phyloP scores from a whole-genome alignment of 805 yeast species.

The Wickerhamiella slavikovae region DNA sequence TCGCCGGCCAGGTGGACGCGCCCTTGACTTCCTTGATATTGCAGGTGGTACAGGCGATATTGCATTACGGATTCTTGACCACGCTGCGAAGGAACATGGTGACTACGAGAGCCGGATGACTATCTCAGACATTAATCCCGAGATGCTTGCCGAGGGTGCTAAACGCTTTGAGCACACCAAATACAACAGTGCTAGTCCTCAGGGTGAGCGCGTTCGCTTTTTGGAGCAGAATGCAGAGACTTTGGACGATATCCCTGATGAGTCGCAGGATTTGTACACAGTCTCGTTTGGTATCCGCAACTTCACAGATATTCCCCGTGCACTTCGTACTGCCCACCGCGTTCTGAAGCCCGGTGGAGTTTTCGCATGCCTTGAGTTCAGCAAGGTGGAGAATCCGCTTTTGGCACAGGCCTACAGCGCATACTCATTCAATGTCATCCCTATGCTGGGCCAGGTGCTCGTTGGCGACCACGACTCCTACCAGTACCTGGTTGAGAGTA shows the following conservation, averaged over 20 bases:
- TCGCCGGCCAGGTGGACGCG: constrained; percentile 67
- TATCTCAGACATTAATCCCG: constrained; percentile 85
- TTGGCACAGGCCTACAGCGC: constrained; percentile 64
- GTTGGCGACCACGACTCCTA: constrained; percentile 93
- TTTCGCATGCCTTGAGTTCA: constrained; percentile 87
- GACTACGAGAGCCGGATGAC: constrained; percentile 69
- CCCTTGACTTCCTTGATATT: constrained; percentile 77
- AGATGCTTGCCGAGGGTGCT: constrained; percentile 87
- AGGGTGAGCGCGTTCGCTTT: constrained; percentile 56
- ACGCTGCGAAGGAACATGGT: constrained; percentile 59
- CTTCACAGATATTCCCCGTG: constrained; percentile 86
- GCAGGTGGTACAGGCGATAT: constrained; percentile 99
- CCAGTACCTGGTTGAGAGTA: constrained; percentile 89
- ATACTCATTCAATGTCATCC: constrained; percentile 73
- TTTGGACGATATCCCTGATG: constrained; percentile 62
- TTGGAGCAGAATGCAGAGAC: constrained; percentile 84
- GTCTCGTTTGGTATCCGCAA: constrained; percentile 95
- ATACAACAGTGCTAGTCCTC: constrained; percentile 23
- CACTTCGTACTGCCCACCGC: constrained; percentile 84
- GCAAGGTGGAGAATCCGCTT: constrained; percentile 66
- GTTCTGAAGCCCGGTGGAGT: constrained; percentile 95
- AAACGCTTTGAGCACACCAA: constrained; percentile 34
- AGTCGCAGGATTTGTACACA: constrained; percentile 86
- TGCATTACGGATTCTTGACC: constrained; percentile 85
- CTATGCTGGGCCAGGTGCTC: constrained; percentile 85